These are phyloP conservation scores for Mycena vitilis DNA, from an alignment of 768 basidiomycete species.

Conservation along the genomic window DNA sequence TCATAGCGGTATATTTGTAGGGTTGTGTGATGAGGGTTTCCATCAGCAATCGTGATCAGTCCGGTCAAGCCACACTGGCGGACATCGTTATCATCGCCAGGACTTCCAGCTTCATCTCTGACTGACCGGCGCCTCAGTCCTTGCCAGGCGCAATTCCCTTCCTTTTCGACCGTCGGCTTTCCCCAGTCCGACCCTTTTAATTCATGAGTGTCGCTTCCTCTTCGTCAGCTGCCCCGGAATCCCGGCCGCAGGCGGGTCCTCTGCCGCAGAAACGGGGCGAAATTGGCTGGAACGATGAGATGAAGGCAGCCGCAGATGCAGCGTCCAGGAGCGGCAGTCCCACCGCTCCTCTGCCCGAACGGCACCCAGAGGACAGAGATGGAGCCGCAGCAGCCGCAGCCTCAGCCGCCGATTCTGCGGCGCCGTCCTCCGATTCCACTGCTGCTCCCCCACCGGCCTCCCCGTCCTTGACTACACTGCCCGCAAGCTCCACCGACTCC, in stretches of 20 bases:
- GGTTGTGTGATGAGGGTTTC: too few species aligned
- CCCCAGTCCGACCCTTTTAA: slow-evolving; percentile 35
- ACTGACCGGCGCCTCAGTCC: slow-evolving; percentile 36
- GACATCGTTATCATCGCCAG: slow-evolving; percentile 19
- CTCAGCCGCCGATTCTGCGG: too few species aligned
- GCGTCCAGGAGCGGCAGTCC: slow-evolving; percentile 35
- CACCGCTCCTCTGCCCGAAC: slow-evolving; percentile 51
- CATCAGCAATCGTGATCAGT: too few species aligned
- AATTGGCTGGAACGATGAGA: not conserved
- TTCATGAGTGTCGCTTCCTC: slow-evolving; percentile 32
- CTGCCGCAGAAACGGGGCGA: slow-evolving; percentile 69
- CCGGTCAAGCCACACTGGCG: not conserved
- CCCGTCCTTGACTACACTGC: slow-evolving; percentile 22
- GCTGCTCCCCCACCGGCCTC: slow-evolving; percentile 33
- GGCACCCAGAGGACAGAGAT: slow-evolving; percentile 63
- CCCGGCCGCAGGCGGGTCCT: slow-evolving; percentile 66
- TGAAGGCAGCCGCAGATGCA: slow-evolving; percentile 18
- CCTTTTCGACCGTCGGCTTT: slow-evolving; percentile 38
- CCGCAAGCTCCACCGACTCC: slow-evolving; percentile 39
- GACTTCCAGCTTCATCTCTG: slow-evolving; percentile 10
- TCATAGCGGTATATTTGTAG: slow-evolving; percentile 39
- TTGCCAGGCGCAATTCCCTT: slow-evolving; percentile 59
- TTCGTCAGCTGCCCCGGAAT: slow-evolving; percentile 38
- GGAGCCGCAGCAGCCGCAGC: slow-evolving; percentile 31
- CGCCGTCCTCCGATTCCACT: slow-evolving; percentile 29